Conservation (phyloP, 2,329 filamentous ascomycete genomes). For the Pseudopyrenochaeta lycopersici region DNA sequence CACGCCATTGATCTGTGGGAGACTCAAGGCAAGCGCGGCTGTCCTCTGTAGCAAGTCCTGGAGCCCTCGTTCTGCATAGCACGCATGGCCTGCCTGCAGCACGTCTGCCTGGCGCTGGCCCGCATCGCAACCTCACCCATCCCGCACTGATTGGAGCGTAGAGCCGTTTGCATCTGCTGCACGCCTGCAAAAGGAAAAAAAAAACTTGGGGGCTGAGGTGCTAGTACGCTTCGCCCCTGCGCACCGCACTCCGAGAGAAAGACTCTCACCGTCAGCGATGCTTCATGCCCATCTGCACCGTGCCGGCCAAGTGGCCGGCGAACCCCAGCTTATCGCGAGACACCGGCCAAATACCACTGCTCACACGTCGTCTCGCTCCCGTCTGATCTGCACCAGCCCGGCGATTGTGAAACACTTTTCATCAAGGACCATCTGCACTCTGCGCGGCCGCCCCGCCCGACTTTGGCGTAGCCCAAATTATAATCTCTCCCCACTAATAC, state of each 20-base stretch:
- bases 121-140: too few species aligned
- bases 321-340: conserved; percentile 27
- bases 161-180: too few species aligned
- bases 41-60: background rate
- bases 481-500: background rate
- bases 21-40: conserved; percentile 14
- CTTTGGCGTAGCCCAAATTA: background rate
- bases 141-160: too few species aligned
- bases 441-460: background rate
- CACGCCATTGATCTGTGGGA: conserved; percentile 2
- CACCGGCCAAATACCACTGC: conserved; percentile 16
- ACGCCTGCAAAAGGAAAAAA: too few species aligned
- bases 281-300: conserved; percentile 1
- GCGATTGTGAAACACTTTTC: conserved; percentile 30
- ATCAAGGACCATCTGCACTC: background rate
- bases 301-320: conserved; percentile 5
- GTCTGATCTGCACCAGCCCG: conserved; percentile 36
- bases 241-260: background rate
- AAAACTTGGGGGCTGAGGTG: too few species aligned
- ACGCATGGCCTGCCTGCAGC: background rate
- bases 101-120: too few species aligned
- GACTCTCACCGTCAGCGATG: background rate
- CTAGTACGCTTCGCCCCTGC: too few species aligned
- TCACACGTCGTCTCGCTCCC: conserved; percentile 26
- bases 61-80: conserved; percentile 4